A percentile compares a stretch with the other conserved stretches of the same genome.
Conservation (phyloP, 768 basidiomycete species). For the Cystobasidiopsis lactophilus region DNA sequence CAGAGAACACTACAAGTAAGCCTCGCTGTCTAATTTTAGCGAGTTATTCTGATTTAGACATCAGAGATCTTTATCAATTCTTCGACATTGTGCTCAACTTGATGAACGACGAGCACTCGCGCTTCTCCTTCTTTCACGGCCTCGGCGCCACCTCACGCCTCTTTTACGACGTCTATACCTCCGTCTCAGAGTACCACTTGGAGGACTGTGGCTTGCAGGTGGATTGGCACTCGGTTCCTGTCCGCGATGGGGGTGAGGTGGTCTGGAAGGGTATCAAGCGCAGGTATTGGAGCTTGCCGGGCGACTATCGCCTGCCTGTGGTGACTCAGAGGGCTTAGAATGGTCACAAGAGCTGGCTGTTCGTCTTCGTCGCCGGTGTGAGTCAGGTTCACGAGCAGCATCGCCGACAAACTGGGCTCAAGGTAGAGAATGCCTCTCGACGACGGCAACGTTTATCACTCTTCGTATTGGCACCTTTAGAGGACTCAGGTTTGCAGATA, state of each 20-base stretch:
- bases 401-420: too few species aligned
- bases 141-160: slow-evolving; percentile 73
- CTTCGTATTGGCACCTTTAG: too few species aligned
- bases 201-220: slow-evolving; percentile 57
- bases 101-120: slow-evolving; percentile 46
- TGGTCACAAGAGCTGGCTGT: too few species aligned
- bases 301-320: not conserved
- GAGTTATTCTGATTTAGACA: too few species aligned
- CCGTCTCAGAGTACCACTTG: slow-evolving; percentile 61
- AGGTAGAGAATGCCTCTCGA: too few species aligned
- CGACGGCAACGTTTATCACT: too few species aligned
- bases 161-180: slow-evolving; percentile 62
- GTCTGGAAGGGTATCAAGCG: slow-evolving; percentile 7
- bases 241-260: slow-evolving; percentile 32
- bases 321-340: too few species aligned
- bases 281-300: not conserved
- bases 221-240: slow-evolving; percentile 60
- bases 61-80: slow-evolving; percentile 57
- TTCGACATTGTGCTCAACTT: slow-evolving; percentile 61
- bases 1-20: slow-evolving; percentile 21
- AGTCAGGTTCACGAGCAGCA: too few species aligned
- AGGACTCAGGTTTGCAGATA: too few species aligned
- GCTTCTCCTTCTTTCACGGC: slow-evolving; percentile 86
- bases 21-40: too few species aligned
- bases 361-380: too few species aligned